phyloP scores from a whole-genome alignment of 2,329 filamentous ascomycete genomes.

The Cytospora chrysosperma region DNA sequence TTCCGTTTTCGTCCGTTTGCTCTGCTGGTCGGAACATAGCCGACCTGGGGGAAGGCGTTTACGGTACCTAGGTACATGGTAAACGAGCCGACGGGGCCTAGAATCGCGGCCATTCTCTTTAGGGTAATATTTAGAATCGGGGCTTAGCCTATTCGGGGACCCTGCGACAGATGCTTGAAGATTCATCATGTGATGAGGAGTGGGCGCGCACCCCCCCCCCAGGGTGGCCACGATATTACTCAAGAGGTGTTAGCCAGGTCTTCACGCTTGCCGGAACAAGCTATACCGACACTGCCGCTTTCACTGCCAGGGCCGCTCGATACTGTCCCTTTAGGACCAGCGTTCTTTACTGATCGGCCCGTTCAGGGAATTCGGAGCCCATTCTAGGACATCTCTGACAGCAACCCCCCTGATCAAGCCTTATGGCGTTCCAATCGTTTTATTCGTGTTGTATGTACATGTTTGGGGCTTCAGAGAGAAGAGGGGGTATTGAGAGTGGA shows the following conservation, averaged over 20 bases:
- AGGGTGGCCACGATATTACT: conserved; percentile 14
- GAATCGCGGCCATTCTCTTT: conserved; percentile 8
- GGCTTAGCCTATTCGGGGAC: conserved; percentile 12
- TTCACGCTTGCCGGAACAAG: not conserved
- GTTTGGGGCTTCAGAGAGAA: conserved; percentile 5
- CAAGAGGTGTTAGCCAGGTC: not conserved
- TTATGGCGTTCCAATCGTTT: not conserved
- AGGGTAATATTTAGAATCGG: conserved; percentile 11
- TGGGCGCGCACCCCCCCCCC: conserved; percentile 3
- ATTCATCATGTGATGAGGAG: conserved; percentile 23
- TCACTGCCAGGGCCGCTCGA: not conserved
- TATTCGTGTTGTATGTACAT: not conserved
- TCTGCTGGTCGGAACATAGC: conserved; percentile 17
- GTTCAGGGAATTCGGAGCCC: not conserved
- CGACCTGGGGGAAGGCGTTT: conserved; percentile 7
- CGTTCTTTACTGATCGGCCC: conserved; percentile 5
- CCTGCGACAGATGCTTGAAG: conserved; percentile 13
- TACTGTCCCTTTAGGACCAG: conserved; percentile 22
- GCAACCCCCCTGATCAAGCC: conserved; percentile 11
- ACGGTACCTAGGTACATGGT: no score
- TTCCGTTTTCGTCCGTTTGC: not conserved
- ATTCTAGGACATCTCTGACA: conserved; percentile 18
- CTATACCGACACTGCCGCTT: not conserved
- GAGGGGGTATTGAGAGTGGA: conserved; percentile 14
- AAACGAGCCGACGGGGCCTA: conserved; percentile 4